Evolutionary conservation across 2,329 filamentous ascomycete species (phyloP).

Genomic region (Orbilia brochopaga): DNA sequence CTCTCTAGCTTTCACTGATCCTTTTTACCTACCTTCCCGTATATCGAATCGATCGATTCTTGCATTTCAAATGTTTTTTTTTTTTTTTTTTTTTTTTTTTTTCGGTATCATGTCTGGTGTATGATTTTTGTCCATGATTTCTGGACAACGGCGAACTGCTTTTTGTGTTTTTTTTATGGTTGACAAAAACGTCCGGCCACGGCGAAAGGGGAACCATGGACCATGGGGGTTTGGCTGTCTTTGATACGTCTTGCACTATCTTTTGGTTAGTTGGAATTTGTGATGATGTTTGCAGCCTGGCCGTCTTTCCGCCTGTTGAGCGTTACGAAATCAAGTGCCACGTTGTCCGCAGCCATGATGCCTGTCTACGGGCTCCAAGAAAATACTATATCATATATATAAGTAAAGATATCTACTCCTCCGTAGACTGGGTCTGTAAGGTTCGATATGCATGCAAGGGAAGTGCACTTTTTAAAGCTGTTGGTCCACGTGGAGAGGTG

Average conservation of each 20-base stretch:
- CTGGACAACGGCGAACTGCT: slow-evolving; percentile 19
- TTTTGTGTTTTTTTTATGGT: not conserved
- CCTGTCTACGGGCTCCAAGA: no score
- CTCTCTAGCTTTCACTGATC: not conserved
- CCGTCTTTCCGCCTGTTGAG: not conserved
- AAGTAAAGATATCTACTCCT: no score
- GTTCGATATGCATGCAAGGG: not conserved
- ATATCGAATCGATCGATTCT: no score
- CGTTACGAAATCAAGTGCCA: no score
- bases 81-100: slow-evolving; percentile 1
- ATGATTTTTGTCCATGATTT: slow-evolving; percentile 13
- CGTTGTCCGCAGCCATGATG: no score
- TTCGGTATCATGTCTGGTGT: slow-evolving; percentile 14
- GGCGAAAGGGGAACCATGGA: slow-evolving; percentile 17
- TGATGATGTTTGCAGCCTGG: not conserved
- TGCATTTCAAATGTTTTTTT: not conserved
- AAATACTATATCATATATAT: no score
- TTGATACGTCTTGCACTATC: not conserved
- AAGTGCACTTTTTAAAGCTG: not conserved
- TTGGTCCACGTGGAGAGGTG: no score
- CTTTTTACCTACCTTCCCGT: not conserved
- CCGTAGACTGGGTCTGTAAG: no score
- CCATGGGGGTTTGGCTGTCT: not conserved
- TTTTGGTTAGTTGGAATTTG: not conserved
- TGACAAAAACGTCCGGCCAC: slow-evolving; percentile 3